Evolutionary conservation across 257 asterid genomes (phyloP).

Genomic region (Nicotiana tabacum): DNA sequence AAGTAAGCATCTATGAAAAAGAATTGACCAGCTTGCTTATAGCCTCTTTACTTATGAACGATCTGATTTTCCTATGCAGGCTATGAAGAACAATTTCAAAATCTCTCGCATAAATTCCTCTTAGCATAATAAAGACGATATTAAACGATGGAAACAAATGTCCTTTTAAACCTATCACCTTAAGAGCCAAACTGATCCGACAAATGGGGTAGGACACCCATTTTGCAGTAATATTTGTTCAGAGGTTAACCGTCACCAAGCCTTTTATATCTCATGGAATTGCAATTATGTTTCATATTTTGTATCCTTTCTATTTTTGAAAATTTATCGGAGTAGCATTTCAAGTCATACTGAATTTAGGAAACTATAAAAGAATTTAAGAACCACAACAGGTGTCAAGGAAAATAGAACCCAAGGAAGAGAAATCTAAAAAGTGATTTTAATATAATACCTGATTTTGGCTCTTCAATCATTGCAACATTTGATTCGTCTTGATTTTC

Average conservation of each 20-base stretch:
- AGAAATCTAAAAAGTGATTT: neutral
- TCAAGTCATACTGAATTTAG: neutral
- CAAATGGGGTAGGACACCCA: neutral
- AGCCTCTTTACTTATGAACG: neutral
- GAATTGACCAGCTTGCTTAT: no score
- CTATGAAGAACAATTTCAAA: neutral
- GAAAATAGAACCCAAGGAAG: neutral
- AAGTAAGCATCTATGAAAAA: no score
- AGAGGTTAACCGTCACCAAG: neutral
- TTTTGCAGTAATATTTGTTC: neutral
- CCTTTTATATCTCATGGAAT: neutral
- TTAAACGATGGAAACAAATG: neutral
- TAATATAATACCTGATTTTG: slow-evolving; percentile 7
- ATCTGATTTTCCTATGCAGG: neutral
- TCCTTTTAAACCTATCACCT: neutral
- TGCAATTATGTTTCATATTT: neutral
- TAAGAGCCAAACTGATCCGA: neutral
- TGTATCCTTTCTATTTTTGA: neutral
- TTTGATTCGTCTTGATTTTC: slow-evolving; percentile 17
- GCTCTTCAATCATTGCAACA: slow-evolving; percentile 19
- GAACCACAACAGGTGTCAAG: neutral
- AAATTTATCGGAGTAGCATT: neutral
- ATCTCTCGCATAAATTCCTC: neutral
- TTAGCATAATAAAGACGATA: neutral
- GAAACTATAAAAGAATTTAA: neutral